Base-by-base conservation (phyloP, 148 eudicot species). In the Fagopyrum tataricum region DNA sequence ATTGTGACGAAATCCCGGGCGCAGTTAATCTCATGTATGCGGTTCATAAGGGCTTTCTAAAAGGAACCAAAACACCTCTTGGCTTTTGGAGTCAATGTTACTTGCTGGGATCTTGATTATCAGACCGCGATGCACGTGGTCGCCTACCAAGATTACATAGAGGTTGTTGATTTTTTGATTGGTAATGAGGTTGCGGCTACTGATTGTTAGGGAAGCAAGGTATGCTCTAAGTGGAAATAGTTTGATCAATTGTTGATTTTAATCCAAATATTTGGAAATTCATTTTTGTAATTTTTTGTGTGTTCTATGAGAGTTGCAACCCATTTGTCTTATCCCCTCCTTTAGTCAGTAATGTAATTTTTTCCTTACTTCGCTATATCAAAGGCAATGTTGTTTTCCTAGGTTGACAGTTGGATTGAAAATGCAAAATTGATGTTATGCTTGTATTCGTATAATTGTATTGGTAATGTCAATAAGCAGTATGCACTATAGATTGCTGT, bases 161-260 rank as follows among this genome's bases (percentile, higher is more conserved):
- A 88, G 76, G 96, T 91, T 43, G 90, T 82, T 43, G 83, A 81
- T 82, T 79, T 91, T 17, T 79, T 94, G 84, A 78, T 94, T 76
- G 79, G 83, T 18, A 83, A 89, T 9, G 88, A 91, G 76, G 80
- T 94, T 46, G 89, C 91, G 75, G 93, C 97, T 42, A 89, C 87
- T 61, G 98, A 94, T 83, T 90, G 97, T 6, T 94, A 97, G 98
- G 98, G 98, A 26, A 94, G 98, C 76, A 91, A 97, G 97, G 98
- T 91, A 81, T 1, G 8, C 9, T 11, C 17, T 49, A 15, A 1
- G n/a, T n/a, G n/a, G n/a, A n/a, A n/a, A n/a, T n/a, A n/a, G n/a
- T n/a, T 51, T 51, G 56, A 3, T 51, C 4, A 51, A 6, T 52
- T 20, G 18, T 0, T 55, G 24, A 15, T 55, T 55, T 18, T 20